A percentile compares a stretch with the other conserved stretches of the same genome.
phyloP scores from a whole-genome alignment of 169 alveolate genomes.

The Amoebophrya sp. region DNA sequence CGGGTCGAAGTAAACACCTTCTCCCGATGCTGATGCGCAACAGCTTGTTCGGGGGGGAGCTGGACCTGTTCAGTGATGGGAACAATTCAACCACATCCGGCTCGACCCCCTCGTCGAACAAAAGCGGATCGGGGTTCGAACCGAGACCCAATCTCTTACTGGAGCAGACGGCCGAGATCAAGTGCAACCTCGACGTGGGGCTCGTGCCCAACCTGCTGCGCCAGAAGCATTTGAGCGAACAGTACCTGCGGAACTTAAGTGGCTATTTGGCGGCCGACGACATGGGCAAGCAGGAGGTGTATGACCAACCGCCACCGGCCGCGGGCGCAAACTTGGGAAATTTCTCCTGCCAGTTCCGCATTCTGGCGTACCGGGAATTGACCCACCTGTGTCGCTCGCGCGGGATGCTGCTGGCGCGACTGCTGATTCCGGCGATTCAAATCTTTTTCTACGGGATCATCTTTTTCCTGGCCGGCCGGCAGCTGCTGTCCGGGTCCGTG shows the following conservation, averaged over 20 bases:
- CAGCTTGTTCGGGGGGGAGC: too few relatives aligned
- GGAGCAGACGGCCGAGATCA: neutral
- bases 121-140: too few relatives aligned
- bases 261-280: neutral
- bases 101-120: too few relatives aligned
- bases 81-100: too few relatives aligned
- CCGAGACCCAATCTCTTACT: neutral
- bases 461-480: neutral
- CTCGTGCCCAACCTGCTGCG: neutral
- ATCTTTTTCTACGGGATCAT: neutral
- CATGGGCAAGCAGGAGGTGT: neutral
- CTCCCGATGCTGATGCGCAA: too few relatives aligned
- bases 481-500: neutral
- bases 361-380: neutral
- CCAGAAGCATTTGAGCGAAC: neutral
- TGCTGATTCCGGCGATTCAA: neutral
- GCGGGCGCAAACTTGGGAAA: neutral
- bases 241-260: neutral
- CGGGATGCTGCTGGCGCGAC: neutral
- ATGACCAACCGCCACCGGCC: neutral
- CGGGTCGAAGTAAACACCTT: too few relatives aligned
- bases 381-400: neutral
- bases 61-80: too few relatives aligned
- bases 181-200: neutral
- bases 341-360: neutral